Evolutionary conservation across 495 filamentous ascomycete species (phyloP).

Genomic region (Penicillium canariense): DNA sequence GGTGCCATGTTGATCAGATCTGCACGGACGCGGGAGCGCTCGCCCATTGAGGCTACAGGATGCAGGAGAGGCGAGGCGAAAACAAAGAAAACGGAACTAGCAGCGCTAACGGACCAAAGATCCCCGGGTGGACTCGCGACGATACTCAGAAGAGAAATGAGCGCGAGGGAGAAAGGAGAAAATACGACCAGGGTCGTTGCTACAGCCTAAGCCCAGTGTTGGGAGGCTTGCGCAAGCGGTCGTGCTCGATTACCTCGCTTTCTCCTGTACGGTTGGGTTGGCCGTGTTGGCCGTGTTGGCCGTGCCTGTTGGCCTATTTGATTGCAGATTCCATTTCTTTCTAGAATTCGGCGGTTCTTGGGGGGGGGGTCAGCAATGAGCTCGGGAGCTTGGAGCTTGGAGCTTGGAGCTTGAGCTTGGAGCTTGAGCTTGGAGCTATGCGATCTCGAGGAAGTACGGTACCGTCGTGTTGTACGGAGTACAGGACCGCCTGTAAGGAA

Average conservation of each 20-base stretch:
- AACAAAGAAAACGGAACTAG: not conserved
- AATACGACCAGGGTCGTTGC: not conserved
- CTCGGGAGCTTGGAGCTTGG: not conserved
- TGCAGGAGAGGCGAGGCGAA: not conserved
- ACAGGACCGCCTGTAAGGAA: too few species aligned
- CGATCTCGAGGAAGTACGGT: too few species aligned
- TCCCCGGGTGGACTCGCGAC: not conserved
- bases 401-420: not conserved
- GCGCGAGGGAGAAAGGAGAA: not conserved
- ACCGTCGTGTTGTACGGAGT: too few species aligned
- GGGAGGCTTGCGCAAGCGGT: not conserved
- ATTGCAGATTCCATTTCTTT: not conserved
- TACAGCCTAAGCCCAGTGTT: not conserved
- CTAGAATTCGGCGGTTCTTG: conserved; percentile 1
- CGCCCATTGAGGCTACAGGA: conserved; percentile 9
- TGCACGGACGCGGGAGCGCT: conserved; percentile 30
- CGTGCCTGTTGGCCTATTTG: not conserved
- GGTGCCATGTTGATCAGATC: conserved; percentile 32
- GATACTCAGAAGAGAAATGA: not conserved
- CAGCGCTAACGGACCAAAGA: not conserved
- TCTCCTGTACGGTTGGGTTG: not conserved
- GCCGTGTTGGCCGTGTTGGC: not conserved
- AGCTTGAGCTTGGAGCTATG: too few species aligned
- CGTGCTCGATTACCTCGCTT: not conserved
- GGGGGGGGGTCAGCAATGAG: not conserved